Percentiles rank a stretch among this genome's conserved stretches.
Evolutionary conservation across 2,329 filamentous ascomycete genomes (phyloP).

Genomic region (Fusarium foetens): DNA sequence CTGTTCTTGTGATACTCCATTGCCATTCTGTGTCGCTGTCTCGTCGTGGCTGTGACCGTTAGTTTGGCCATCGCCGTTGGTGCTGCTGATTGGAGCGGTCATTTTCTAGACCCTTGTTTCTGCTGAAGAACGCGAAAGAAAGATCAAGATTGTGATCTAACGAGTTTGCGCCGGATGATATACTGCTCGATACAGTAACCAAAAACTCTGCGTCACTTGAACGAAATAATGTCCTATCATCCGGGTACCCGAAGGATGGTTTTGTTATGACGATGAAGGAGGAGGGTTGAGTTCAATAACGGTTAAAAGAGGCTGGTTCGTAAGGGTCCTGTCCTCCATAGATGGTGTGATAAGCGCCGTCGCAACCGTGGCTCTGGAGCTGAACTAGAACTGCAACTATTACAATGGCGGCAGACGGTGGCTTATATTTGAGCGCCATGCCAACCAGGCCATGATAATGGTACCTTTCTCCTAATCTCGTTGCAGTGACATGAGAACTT

Average conservation of each 20-base stretch:
- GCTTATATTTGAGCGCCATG: slow-evolving; percentile 34
- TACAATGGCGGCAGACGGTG: slow-evolving; percentile 21
- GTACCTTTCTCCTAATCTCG: slow-evolving; percentile 3
- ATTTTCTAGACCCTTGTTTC: slow-evolving; percentile 22
- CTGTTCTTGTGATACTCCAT: slow-evolving; percentile 9
- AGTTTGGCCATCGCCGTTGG: slow-evolving; percentile 13
- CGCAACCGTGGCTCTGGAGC: slow-evolving; percentile 18
- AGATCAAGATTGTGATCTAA: slow-evolving; percentile 2
- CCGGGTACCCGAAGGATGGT: neutral
- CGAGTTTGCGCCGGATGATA: slow-evolving; percentile 17
- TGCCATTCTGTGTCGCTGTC: slow-evolving; percentile 4
- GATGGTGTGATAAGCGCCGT: slow-evolving; percentile 40
- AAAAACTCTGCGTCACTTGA: slow-evolving; percentile 7
- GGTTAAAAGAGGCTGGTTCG: slow-evolving; percentile 26
- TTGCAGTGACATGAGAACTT: neutral
- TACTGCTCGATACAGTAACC: neutral
- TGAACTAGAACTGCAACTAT: slow-evolving; percentile 7
- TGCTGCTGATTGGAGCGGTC: slow-evolving; percentile 24
- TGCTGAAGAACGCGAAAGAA: slow-evolving; percentile 1
- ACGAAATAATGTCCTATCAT: neutral
- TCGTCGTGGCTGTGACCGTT: slow-evolving; percentile 21
- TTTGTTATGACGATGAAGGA: slow-evolving; percentile 1
- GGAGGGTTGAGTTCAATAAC: slow-evolving; percentile 14
- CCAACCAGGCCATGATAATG: neutral
- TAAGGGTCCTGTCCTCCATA: slow-evolving; percentile 11